Conservation (phyloP, 345 rosid species). For the Populus pruinosa region DNA sequence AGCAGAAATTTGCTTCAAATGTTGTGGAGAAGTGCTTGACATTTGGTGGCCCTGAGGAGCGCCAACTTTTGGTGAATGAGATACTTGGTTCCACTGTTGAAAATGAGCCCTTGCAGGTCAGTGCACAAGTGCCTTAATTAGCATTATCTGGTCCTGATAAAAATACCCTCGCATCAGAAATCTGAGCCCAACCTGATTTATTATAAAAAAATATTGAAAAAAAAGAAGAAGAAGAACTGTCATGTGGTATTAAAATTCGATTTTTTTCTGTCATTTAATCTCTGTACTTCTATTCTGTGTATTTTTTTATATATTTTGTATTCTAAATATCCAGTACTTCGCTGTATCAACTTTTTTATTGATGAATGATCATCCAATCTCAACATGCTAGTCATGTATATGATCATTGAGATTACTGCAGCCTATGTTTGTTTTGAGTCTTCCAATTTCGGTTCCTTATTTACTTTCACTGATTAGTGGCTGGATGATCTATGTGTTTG, state of each 20-base stretch:
- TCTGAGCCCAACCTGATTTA: too few relatives aligned
- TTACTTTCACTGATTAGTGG: background rate
- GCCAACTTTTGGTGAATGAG: conserved; percentile 75
- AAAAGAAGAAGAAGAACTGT: too few relatives aligned
- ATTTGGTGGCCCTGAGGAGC: conserved; percentile 81
- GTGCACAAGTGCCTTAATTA: too few relatives aligned
- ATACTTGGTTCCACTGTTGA: conserved; percentile 92
- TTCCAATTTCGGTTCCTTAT: background rate
- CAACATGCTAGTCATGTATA: background rate
- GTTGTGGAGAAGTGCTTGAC: conserved; percentile 93
- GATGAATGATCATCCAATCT: background rate
- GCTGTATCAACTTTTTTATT: background rate
- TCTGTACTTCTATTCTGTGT: background rate
- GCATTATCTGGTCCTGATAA: too few relatives aligned
- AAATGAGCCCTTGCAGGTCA: conserved; percentile 96
- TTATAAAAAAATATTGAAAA: too few relatives aligned
- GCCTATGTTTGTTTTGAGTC: background rate
- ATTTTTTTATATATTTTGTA: background rate
- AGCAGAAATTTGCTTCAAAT: conserved; percentile 96
- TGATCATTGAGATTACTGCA: background rate
- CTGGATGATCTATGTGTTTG: background rate
- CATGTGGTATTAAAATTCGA: too few relatives aligned
- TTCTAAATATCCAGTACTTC: background rate
- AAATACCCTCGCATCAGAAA: too few relatives aligned
- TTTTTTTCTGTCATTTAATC: background rate